Evolutionary conservation across 148 eudicot species (phyloP).

Genomic region (Camellia japonica): DNA sequence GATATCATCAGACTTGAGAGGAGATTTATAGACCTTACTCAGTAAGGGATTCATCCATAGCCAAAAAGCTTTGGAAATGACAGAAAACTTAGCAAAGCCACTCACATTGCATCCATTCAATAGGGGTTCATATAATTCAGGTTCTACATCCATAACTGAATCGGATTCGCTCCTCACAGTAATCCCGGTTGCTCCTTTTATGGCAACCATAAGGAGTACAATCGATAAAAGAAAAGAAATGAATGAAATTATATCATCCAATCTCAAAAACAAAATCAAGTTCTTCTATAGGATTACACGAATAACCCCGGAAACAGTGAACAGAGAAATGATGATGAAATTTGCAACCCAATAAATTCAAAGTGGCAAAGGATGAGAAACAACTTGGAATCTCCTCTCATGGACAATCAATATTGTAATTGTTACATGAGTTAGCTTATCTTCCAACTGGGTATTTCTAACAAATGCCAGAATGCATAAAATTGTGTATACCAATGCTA

Average conservation of each 20-base stretch:
- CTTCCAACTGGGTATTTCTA: constrained; percentile 25
- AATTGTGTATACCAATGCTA: constrained; percentile 36
- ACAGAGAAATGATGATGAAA: constrained; percentile 44
- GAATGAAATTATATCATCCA: constrained; percentile 51
- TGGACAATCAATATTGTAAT: constrained; percentile 54
- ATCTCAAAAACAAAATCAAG: constrained; percentile 23
- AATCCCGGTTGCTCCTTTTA: constrained; percentile 67
- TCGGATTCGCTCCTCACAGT: constrained; percentile 22
- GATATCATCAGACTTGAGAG: constrained; percentile 59
- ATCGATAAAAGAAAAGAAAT: constrained; percentile 42
- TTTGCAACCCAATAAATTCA: constrained; percentile 57
- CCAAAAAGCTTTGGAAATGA: constrained; percentile 67
- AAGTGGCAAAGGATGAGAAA: constrained; percentile 52
- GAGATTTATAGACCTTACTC: constrained; percentile 60
- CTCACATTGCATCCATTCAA: constrained; percentile 44
- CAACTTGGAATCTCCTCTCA: constrained; percentile 55
- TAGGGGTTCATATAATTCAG: constrained; percentile 43
- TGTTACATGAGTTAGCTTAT: constrained; percentile 52
- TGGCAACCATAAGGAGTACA: constrained; percentile 41
- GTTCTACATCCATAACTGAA: constrained; percentile 25
- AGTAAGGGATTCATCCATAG: constrained; percentile 87
- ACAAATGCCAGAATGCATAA: constrained; percentile 42
- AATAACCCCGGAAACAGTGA: constrained; percentile 44
- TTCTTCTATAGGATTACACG: constrained; percentile 39
- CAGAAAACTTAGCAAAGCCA: constrained; percentile 69